Conservation (phyloP, 108 stramenopile genomes). For the Stephanodiscus triporus region DNA sequence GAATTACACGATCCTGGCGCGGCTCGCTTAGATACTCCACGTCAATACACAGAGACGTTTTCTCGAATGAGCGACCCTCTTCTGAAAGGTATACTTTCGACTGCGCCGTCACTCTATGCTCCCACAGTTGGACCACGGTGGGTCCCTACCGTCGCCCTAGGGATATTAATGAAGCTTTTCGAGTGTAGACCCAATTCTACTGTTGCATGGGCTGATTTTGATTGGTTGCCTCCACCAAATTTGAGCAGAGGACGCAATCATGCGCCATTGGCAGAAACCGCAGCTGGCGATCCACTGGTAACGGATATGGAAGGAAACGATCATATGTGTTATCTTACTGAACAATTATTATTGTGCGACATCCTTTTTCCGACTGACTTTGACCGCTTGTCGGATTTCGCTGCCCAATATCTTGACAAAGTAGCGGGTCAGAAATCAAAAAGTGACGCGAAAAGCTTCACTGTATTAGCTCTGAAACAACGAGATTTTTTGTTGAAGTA, state of each 20-base stretch:
- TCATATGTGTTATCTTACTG: slow-evolving; percentile 67
- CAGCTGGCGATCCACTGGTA: slow-evolving; percentile 71
- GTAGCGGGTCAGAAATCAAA: background rate
- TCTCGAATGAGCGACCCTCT: slow-evolving; percentile 68
- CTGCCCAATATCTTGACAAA: slow-evolving; percentile 4
- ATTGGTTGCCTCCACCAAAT: slow-evolving; percentile 62
- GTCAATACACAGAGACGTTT: slow-evolving; percentile 56
- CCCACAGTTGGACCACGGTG: slow-evolving; percentile 49
- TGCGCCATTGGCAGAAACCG: slow-evolving; percentile 26
- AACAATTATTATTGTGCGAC: slow-evolving; percentile 63
- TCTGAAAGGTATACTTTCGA: slow-evolving; percentile 50
- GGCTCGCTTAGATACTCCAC: slow-evolving; percentile 17
- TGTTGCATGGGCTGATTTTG: slow-evolving; percentile 80
- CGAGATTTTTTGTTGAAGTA: slow-evolving; percentile 63
- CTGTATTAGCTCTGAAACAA: slow-evolving; percentile 64
- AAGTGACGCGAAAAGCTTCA: background rate
- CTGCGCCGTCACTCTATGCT: slow-evolving; percentile 42
- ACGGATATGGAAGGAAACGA: slow-evolving; percentile 77
- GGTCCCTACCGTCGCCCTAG: slow-evolving; percentile 79
- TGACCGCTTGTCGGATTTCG: slow-evolving; percentile 48
- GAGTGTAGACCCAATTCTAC: slow-evolving; percentile 63
- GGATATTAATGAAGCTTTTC: slow-evolving; percentile 56
- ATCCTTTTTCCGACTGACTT: slow-evolving; percentile 88
- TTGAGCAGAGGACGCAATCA: background rate
- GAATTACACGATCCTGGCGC: background rate